Evolutionary conservation across 805 yeast species (phyloP).

Genomic region (Blastobotrys robertii): DNA sequence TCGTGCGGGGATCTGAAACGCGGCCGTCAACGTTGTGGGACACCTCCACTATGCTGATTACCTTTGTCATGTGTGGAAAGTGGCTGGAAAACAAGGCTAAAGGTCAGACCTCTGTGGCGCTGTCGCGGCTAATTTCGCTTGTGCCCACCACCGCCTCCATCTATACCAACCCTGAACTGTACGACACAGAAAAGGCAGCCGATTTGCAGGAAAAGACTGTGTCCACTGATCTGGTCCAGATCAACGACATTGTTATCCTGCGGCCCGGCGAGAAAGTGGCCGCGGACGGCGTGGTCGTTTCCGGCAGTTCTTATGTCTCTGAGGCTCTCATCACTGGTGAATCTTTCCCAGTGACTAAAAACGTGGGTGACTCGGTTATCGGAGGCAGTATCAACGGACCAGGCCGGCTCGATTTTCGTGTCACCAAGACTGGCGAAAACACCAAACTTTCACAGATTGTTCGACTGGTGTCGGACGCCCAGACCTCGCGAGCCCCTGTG

Average conservation of each 20-base stretch:
- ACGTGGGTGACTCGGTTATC: constrained; percentile 50
- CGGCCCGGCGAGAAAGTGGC: constrained; percentile 85
- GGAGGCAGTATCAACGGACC: constrained; percentile 90
- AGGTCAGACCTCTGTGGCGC: constrained; percentile 84
- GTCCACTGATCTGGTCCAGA: constrained; percentile 69
- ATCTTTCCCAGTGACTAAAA: constrained; percentile 62
- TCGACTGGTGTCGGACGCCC: constrained; percentile 78
- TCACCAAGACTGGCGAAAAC: constrained; percentile 64
- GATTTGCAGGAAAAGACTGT: constrained; percentile 36
- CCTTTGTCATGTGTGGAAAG: constrained; percentile 83
- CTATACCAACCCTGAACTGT: constrained; percentile 17
- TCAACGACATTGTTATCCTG: constrained; percentile 64
- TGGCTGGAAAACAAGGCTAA: constrained; percentile 87
- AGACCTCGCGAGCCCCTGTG: constrained; percentile 78
- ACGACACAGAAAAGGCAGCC: constrained; percentile 6
- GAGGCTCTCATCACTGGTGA: constrained; percentile 93
- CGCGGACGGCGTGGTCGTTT: constrained; percentile 75
- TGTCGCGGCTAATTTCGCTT: constrained; percentile 68
- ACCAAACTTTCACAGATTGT: constrained; percentile 87
- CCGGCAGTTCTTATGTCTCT: constrained; percentile 75
- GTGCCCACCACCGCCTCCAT: constrained; percentile 72
- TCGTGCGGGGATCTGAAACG: constrained; percentile 19
- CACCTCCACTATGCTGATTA: constrained; percentile 73
- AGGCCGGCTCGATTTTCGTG: constrained; percentile 58
- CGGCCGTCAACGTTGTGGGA: constrained; percentile 75